These are phyloP conservation scores for Pseudotsuga menziesii DNA, from an alignment of 75 land plant species.

Conservation along the genomic window DNA sequence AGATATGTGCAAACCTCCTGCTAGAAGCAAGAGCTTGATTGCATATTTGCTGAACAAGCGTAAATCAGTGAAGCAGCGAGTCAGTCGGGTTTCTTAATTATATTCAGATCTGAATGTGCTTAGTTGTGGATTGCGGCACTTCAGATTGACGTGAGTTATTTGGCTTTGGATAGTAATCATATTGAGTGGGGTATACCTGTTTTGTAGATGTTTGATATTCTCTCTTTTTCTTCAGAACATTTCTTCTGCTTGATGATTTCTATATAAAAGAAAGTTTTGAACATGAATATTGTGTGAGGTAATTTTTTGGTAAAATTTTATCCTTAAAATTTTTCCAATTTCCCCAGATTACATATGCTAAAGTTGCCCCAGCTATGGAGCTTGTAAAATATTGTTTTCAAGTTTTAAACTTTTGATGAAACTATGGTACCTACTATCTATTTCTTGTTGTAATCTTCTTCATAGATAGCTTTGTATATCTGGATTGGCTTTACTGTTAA, in stretches of 20 bases:
- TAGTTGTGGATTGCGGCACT: background rate
- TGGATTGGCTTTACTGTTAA: no score
- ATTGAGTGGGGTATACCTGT: background rate
- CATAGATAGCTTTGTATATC: no score
- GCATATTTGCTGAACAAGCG: slow-evolving; percentile 3
- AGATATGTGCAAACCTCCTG: slow-evolving; percentile 9
- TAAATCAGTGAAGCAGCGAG: slow-evolving; percentile 3
- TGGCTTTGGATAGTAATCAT: background rate
- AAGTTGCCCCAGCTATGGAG: no score
- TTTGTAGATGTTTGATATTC: background rate
- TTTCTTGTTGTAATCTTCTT: no score
- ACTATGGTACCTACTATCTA: no score
- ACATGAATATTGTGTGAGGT: background rate
- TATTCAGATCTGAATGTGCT: background rate
- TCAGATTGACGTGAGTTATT: background rate
- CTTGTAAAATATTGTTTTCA: no score
- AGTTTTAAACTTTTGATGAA: no score
- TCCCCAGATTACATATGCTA: no score
- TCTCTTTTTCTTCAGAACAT: background rate
- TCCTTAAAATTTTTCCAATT: no score
- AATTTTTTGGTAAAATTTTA: background rate
- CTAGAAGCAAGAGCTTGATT: slow-evolving; percentile 11
- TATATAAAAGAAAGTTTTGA: background rate
- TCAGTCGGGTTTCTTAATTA: background rate
- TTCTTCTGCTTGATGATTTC: background rate